Conservation (phyloP, 2,329 filamentous ascomycete species). For the Microsporum canis region DNA sequence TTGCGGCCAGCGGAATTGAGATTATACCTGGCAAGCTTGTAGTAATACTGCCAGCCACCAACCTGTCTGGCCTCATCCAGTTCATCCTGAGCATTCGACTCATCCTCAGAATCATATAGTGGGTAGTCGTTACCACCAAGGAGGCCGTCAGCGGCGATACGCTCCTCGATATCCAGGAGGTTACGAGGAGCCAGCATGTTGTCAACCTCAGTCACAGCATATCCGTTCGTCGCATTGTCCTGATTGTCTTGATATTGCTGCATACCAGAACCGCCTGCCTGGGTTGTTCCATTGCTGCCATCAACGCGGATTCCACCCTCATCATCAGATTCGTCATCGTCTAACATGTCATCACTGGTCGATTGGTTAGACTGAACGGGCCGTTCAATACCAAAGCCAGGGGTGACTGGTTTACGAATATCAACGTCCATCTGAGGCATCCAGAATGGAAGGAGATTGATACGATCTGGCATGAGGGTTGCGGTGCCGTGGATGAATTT, state of each 20-base stretch:
- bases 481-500: constrained; percentile 97
- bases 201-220: constrained; percentile 32
- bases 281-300: constrained; percentile 7
- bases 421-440: constrained; percentile 97
- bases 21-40: constrained; percentile 45
- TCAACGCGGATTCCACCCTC: constrained; percentile 35
- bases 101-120: constrained; percentile 83
- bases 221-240: constrained; percentile 41
- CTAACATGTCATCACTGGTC: constrained; percentile 65
- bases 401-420: constrained; percentile 82
- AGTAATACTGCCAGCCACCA: constrained; percentile 66
- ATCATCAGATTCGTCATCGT: constrained; percentile 59
- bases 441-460: constrained; percentile 90
- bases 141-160: constrained; percentile 53
- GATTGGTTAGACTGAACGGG: constrained; percentile 62
- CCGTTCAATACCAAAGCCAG: constrained; percentile 82
- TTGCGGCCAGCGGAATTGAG: constrained; percentile 39
- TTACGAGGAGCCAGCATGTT: constrained; percentile 39
- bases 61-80: constrained; percentile 66
- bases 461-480: constrained; percentile 72
- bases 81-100: constrained; percentile 62
- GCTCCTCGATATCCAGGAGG: constrained; percentile 67
- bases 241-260: constrained; percentile 40
- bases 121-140: constrained; percentile 60
- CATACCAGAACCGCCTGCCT: constrained; percentile 27